These are phyloP conservation scores for Meyerozyma guilliermondii DNA, from an alignment of 1,139 yeast genomes.

Conservation along the genomic window DNA sequence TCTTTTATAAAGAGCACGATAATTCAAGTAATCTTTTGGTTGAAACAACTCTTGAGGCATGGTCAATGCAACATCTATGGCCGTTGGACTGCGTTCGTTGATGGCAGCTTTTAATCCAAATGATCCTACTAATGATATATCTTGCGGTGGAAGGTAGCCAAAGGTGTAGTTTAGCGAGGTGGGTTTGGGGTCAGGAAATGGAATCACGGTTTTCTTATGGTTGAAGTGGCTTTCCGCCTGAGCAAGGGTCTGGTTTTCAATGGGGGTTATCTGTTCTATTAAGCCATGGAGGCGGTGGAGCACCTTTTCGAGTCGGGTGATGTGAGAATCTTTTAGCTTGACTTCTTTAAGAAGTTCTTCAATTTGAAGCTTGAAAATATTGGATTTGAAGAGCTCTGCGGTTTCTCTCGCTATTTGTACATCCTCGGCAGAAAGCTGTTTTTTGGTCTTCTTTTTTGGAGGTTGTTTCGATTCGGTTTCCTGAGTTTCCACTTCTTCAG, in stretches of 20 bases:
- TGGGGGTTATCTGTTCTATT: constrained; percentile 57
- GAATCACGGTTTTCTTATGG: constrained; percentile 54
- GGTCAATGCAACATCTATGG: constrained; percentile 73
- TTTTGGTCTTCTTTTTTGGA: constrained; percentile 33
- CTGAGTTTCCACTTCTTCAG: constrained; percentile 8
- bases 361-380: constrained; percentile 88
- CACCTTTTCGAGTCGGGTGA: constrained; percentile 65
- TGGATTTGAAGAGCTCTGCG: constrained; percentile 88
- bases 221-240: constrained; percentile 49
- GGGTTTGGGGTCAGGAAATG: constrained; percentile 90
- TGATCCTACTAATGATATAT: constrained; percentile 79
- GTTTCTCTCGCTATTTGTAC: constrained; percentile 90
- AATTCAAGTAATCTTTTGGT: constrained; percentile 85
- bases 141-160: constrained; percentile 65
- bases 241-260: constrained; percentile 44
- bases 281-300: constrained; percentile 71
- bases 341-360: constrained; percentile 85
- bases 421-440: constrained; percentile 68
- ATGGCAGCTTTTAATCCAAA: constrained; percentile 84
- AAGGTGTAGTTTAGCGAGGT: constrained; percentile 64
- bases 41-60: constrained; percentile 77
- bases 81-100: constrained; percentile 51
- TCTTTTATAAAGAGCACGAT: constrained; percentile 84
- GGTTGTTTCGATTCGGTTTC: constrained; percentile 9
- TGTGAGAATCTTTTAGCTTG: constrained; percentile 63